These are phyloP conservation scores for Prunus padus DNA, from an alignment of 306 rosid genomes.

Conservation along the genomic window DNA sequence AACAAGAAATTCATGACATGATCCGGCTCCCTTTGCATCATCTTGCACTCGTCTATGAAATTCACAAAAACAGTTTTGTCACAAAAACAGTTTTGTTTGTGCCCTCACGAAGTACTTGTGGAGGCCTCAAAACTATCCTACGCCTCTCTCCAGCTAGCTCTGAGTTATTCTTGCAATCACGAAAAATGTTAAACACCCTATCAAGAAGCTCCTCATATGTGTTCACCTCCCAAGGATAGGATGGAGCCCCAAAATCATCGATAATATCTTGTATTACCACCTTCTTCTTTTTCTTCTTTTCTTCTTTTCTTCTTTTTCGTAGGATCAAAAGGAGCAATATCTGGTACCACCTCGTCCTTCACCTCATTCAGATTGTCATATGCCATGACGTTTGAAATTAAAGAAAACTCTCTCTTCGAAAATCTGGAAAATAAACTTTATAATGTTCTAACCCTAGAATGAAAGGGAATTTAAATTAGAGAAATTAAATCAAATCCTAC, in stretches of 20 bases:
- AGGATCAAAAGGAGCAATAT: constrained; percentile 85
- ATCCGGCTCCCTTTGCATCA: constrained; percentile 91
- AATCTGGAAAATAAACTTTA: too few species aligned
- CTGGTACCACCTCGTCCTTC: constrained; percentile 64
- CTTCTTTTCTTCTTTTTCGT: constrained; percentile 94
- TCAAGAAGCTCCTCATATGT: constrained; percentile 92
- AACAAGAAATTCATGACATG: constrained; percentile 93
- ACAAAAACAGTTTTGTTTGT: constrained; percentile 94
- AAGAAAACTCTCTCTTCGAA: too few species aligned
- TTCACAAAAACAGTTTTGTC: too few species aligned
- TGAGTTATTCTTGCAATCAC: constrained; percentile 67
- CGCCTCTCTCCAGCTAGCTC: constrained; percentile 89
- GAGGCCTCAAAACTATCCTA: constrained; percentile 95
- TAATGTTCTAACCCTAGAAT: too few species aligned
- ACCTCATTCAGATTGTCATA: constrained; percentile 51
- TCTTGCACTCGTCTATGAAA: constrained; percentile 92
- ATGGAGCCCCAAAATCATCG: constrained; percentile 56
- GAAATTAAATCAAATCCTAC: too few species aligned
- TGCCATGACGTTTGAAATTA: constrained; percentile 36
- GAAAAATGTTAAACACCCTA: constrained; percentile 82
- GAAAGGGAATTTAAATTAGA: too few species aligned
- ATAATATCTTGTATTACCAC: constrained; percentile 47
- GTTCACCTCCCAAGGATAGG: constrained; percentile 91
- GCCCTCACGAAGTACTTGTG: constrained; percentile 98
- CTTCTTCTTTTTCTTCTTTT: constrained; percentile 89